These are phyloP conservation scores for Physaria fendleri DNA, from an alignment of 345 rosid species.

Conservation along the genomic window DNA sequence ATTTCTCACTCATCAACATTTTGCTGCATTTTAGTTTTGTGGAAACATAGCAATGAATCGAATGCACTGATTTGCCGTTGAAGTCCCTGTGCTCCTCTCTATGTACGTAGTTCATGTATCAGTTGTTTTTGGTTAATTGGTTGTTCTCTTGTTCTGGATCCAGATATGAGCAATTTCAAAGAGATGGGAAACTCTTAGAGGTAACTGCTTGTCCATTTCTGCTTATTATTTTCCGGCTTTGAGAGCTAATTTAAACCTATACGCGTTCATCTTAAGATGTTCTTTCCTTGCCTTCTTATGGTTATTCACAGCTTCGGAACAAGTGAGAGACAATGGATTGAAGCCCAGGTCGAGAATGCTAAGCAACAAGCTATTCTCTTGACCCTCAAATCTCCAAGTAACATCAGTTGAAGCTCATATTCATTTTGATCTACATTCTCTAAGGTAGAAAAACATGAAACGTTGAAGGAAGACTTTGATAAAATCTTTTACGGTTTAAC, in stretches of 20 bases:
- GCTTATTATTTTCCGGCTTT: neutral
- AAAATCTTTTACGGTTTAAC: neutral
- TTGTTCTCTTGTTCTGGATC: slow-evolving; percentile 16
- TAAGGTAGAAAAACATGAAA: slow-evolving; percentile 43
- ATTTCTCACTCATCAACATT: neutral
- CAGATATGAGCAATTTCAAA: slow-evolving; percentile 66
- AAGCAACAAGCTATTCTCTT: slow-evolving; percentile 86
- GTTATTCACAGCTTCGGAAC: slow-evolving; percentile 67
- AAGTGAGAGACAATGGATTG: slow-evolving; percentile 98
- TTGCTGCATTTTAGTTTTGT: neutral
- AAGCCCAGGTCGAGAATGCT: slow-evolving; percentile 96
- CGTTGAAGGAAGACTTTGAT: neutral
- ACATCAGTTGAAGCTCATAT: slow-evolving; percentile 91
- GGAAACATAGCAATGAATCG: neutral
- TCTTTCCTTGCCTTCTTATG: neutral
- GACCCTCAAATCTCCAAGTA: slow-evolving; percentile 81
- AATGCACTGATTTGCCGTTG: neutral
- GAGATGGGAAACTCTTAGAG: slow-evolving; percentile 80
- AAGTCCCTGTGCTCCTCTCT: neutral
- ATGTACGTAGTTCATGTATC: neutral
- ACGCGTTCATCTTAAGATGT: neutral
- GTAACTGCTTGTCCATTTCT: slow-evolving; percentile 25
- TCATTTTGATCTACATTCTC: slow-evolving; percentile 94
- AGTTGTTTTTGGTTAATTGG: slow-evolving; percentile 10
- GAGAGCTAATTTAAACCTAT: neutral